Conservation (phyloP, 2,329 filamentous ascomycete species). For the Rutstroemia sp. region DNA sequence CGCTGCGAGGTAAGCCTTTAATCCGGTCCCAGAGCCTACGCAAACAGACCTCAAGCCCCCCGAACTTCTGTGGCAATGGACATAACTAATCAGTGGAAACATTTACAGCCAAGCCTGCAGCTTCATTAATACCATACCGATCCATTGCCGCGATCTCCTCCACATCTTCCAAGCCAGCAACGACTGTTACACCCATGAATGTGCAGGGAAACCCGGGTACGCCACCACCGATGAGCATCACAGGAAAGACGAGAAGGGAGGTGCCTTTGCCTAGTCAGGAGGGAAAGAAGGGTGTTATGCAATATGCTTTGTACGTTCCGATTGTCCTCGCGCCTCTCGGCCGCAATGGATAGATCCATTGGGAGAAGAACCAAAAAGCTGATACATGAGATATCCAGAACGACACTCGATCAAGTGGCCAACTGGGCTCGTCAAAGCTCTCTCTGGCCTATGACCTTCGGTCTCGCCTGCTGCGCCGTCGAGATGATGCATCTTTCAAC, state of each 20-base stretch:
- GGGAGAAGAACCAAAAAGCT: not conserved
- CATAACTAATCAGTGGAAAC: not conserved
- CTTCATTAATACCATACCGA: constrained; percentile 56
- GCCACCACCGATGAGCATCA: constrained; percentile 43
- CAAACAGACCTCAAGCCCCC: constrained; percentile 14
- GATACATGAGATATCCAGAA: constrained; percentile 38
- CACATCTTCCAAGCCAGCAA: constrained; percentile 56
- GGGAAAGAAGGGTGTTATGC: constrained; percentile 68
- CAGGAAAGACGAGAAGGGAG: constrained; percentile 50
- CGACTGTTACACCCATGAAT: constrained; percentile 45
- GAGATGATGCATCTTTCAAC: constrained; percentile 93
- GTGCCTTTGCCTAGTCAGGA: constrained; percentile 74
- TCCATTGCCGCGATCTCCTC: constrained; percentile 58
- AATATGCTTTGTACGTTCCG: constrained; percentile 74
- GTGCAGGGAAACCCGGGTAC: constrained; percentile 46
- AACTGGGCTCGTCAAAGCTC: constrained; percentile 84
- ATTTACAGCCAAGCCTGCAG: constrained; percentile 55
- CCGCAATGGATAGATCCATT: not conserved
- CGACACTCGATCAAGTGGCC: constrained; percentile 68
- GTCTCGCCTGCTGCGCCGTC: constrained; percentile 79
- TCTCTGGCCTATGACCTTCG: constrained; percentile 84
- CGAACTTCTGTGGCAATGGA: not conserved
- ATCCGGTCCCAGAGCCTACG: not conserved
- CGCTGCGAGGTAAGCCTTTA: constrained; percentile 21
- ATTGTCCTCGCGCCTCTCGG: not conserved